Evolutionary conservation across 1,284 basidiomycete genomes (phyloP).

Genomic region (Ustilago xerochloae): DNA sequence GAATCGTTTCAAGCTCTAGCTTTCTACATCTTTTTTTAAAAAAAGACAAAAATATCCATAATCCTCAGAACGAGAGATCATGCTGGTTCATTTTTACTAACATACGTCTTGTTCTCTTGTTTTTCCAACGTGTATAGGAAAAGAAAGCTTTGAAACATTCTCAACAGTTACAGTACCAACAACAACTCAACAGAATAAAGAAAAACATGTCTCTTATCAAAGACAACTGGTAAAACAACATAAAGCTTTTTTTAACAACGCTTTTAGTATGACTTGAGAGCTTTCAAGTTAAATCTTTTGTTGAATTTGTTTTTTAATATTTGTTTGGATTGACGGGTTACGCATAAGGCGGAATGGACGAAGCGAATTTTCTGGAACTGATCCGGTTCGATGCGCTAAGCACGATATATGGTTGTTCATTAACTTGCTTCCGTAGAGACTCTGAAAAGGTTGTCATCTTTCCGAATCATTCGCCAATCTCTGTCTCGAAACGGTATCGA

Average conservation of each 20-base stretch:
- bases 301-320: neutral
- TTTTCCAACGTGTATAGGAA: neutral
- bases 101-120: neutral
- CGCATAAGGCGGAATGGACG: too few species aligned
- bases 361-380: too few species aligned
- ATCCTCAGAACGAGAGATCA: neutral
- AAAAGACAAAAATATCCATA: too few species aligned
- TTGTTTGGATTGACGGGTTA: neutral
- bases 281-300: neutral
- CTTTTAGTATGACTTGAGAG: slow-evolving; percentile 23
- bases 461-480: too few species aligned
- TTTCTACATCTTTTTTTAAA: too few species aligned
- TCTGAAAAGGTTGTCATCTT: too few species aligned
- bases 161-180: slow-evolving; percentile 9
- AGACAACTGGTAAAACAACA: slow-evolving; percentile 22
- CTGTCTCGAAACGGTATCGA: too few species aligned
- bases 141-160: slow-evolving; percentile 23
- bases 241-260: slow-evolving; percentile 42
- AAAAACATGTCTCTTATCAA: neutral
- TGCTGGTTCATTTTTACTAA: neutral
- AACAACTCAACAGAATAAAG: neutral
- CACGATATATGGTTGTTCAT: too few species aligned
- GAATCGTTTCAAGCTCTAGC: too few species aligned
- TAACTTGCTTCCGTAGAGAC: too few species aligned
- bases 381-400: too few species aligned